Evolutionary conservation across 805 yeast species (phyloP), one percentile per base, ranked within the genome.

Genomic region (Blastobotrys parvus): DNA sequence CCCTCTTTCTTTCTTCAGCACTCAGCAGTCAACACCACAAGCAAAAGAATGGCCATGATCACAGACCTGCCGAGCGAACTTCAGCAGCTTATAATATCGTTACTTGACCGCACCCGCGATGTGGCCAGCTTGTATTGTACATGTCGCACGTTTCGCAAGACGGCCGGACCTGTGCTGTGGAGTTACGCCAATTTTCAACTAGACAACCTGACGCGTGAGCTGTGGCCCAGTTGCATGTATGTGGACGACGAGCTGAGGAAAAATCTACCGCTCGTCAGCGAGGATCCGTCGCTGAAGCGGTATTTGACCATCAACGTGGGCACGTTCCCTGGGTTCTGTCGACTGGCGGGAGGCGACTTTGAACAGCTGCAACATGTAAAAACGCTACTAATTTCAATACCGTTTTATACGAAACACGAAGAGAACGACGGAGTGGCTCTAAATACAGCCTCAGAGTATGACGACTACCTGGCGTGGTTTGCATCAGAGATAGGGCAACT

Each of bases 71-170:
- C 35, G 13, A 20, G 18, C 11, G 35, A 32, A 16, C 19, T 16
- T 13, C 5, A n/a, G 21, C 35, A 16, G 15, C 21, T 32, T 4
- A 17, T 32, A 5, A 20, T 32, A 17, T 15, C 19, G 21, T 15
- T 15, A n/a, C 35, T 32, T 4, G 35, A 32, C 21, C 20, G 11
- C 21, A 32, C 35, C 17, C 35, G 35, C 35, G 35, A 32, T 32
- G 13, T 32, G 19, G 18, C 15, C 35, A n/a, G 13, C 19, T 20
- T 32, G 15, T 15, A 13, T 10, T 20, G 15, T 10, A 17, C 11
- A 11, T 17, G 18, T 16, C 35, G 19, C 11, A 10, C 19, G 15
- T 17, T 32, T 6, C 19, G 35, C 4, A 32, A 32, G 4, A 10
- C 18, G n/a, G 35, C 17, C 13, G 13, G 10, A 17, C 35, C 35